Percentiles rank a stretch among this genome's conserved stretches.
Evolutionary conservation across 768 basidiomycete genomes (phyloP).

Genomic region (Phaeotremella skinneri): DNA sequence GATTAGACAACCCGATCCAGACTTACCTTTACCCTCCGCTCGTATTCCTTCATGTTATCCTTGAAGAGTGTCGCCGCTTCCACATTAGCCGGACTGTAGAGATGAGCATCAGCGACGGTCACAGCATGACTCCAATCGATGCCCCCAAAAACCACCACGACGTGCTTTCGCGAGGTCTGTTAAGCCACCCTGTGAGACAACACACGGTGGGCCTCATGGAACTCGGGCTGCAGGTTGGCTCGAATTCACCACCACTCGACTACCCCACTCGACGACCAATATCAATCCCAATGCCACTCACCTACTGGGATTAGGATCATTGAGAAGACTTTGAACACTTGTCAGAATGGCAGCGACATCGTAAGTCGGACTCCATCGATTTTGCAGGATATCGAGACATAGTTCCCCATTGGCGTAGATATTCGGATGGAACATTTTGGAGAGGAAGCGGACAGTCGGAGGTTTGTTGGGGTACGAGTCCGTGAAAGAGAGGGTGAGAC

Average conservation of each 20-base stretch:
- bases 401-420: slow-evolving; percentile 98
- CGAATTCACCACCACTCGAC: neutral
- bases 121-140: no score
- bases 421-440: slow-evolving; percentile 96
- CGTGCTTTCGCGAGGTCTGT: no score
- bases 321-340: slow-evolving; percentile 88
- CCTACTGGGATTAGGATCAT: slow-evolving; percentile 93
- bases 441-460: slow-evolving; percentile 93
- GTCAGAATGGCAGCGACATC: slow-evolving; percentile 98
- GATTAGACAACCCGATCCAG: no score
- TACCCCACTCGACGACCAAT: neutral
- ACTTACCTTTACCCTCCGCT: slow-evolving; percentile 72
- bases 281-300: slow-evolving; percentile 38
- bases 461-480: slow-evolving; percentile 99
- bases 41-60: slow-evolving; percentile 99
- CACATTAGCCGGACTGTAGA: slow-evolving; percentile 84
- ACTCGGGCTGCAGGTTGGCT: no score
- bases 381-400: slow-evolving; percentile 97
- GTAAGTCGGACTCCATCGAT: slow-evolving; percentile 97
- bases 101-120: neutral
- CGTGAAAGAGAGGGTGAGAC: slow-evolving; percentile 89
- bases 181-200: no score
- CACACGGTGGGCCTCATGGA: neutral
- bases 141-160: no score
- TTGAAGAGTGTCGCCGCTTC: slow-evolving; percentile 95